phyloP scores from a whole-genome alignment of 805 yeast genomes.

The Millerozyma acaciae region DNA sequence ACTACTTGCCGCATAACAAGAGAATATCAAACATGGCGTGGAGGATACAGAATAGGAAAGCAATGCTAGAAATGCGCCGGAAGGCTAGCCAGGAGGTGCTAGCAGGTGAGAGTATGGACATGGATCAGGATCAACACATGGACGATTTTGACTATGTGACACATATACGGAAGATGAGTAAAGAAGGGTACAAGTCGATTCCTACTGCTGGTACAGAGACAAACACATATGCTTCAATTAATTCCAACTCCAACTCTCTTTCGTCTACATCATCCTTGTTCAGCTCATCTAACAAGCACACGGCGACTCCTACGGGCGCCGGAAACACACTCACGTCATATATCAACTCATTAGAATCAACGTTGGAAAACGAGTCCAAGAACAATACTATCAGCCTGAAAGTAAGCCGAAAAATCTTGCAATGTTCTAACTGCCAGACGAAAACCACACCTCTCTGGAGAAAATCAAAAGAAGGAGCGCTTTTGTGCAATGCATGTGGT shows the following conservation, averaged over 20 bases:
- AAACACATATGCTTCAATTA: conserved; percentile 7
- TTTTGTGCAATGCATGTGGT: conserved; percentile 45
- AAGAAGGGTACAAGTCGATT: conserved; percentile 16
- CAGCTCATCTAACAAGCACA: conserved; percentile 6
- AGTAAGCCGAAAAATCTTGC: conserved; percentile 20
- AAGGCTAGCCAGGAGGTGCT: background rate
- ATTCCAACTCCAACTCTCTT: conserved; percentile 11
- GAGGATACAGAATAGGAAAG: conserved; percentile 40
- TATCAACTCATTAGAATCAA: conserved; percentile 36
- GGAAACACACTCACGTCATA: conserved; percentile 18
- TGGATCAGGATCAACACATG: conserved; percentile 21
- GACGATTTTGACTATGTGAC: conserved; percentile 46
- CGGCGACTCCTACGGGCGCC: conserved; percentile 4
- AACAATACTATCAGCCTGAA: too few relatives aligned
- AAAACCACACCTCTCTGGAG: conserved; percentile 45
- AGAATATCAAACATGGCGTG: conserved; percentile 42
- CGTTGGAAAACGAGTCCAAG: conserved; percentile 27
- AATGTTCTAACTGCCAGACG: conserved; percentile 42
- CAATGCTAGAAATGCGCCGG: background rate
- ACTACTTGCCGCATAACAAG: conserved; percentile 39
- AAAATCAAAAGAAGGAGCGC: conserved; percentile 38
- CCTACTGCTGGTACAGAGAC: background rate
- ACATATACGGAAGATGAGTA: conserved; percentile 39
- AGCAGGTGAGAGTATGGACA: conserved; percentile 4
- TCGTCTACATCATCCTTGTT: conserved; percentile 12